phyloP scores from a whole-genome alignment of 1,139 yeast species.

The Ogataea hybrid region DNA sequence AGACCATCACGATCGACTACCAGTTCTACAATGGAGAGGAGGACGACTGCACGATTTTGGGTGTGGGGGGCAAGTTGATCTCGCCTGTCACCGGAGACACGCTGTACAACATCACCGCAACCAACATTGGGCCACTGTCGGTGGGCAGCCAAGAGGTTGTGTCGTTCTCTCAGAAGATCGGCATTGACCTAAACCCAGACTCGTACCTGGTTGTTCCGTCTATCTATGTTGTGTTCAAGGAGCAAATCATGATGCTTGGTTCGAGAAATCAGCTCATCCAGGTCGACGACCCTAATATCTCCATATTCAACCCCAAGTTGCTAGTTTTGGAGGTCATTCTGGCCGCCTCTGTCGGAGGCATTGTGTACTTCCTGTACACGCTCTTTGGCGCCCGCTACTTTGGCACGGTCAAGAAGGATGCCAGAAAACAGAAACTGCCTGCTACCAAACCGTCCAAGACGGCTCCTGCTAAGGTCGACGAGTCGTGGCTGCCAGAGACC shows the following conservation, averaged over 20 bases:
- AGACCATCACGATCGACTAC: constrained; percentile 54
- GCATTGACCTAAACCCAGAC: constrained; percentile 55
- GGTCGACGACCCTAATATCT: constrained; percentile 64
- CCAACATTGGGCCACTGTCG: constrained; percentile 60
- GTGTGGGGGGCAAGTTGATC: constrained; percentile 70
- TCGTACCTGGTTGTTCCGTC: constrained; percentile 63
- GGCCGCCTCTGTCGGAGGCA: constrained; percentile 46
- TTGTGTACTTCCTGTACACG: constrained; percentile 48
- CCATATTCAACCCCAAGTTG: constrained; percentile 72
- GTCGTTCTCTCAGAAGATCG: constrained; percentile 51
- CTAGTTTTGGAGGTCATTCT: constrained; percentile 59
- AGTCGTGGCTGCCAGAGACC: constrained; percentile 59
- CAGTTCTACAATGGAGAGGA: constrained; percentile 58
- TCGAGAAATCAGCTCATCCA: constrained; percentile 57
- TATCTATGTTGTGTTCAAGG: constrained; percentile 51
- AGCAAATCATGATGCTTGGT: constrained; percentile 54
- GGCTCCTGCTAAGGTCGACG: constrained; percentile 40
- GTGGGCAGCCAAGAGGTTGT: constrained; percentile 50
- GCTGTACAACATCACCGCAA: constrained; percentile 62
- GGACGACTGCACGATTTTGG: constrained; percentile 54
- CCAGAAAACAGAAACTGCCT: constrained; percentile 37
- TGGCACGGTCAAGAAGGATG: constrained; percentile 40
- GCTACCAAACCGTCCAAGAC: constrained; percentile 23
- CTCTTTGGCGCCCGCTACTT: constrained; percentile 45
- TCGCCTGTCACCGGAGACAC: constrained; percentile 52